Percentiles rank a stretch among this genome's conserved stretches.
phyloP scores from a whole-genome alignment of 2,329 filamentous ascomycete species.

The Pseudopithomyces maydicus region DNA sequence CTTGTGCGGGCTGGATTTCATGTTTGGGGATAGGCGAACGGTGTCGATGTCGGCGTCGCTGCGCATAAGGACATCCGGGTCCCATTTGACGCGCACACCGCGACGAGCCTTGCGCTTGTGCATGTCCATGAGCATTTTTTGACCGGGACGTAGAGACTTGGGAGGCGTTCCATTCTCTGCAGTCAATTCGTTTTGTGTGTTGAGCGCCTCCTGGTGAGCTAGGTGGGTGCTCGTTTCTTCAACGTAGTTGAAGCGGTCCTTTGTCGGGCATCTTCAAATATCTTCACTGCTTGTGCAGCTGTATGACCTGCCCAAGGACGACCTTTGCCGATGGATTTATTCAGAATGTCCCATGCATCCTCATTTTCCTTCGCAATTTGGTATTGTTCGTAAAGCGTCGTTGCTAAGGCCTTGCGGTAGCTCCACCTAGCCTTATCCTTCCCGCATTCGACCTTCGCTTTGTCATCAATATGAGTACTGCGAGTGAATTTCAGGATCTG shows the following conservation, averaged over 20 bases:
- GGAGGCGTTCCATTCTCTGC: background rate
- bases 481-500: background rate
- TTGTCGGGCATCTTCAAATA: background rate
- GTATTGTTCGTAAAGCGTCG: background rate
- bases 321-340: background rate
- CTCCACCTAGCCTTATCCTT: background rate
- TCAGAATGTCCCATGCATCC: background rate
- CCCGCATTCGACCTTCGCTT: background rate
- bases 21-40: slow-evolving; percentile 5
- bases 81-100: slow-evolving; percentile 5
- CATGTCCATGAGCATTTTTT: background rate
- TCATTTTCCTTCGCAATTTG: background rate
- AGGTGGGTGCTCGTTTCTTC: background rate
- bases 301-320: background rate
- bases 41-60: slow-evolving; percentile 13
- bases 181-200: background rate
- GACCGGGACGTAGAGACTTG: background rate
- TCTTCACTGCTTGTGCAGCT: background rate
- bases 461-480: background rate
- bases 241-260: background rate
- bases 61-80: slow-evolving; percentile 6
- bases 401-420: background rate
- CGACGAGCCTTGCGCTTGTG: slow-evolving; percentile 9
- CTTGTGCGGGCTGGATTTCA: slow-evolving; percentile 1
- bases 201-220: background rate